Base-by-base conservation (phyloP, 169 alveolate species). In the Neospora caninum region DNA sequence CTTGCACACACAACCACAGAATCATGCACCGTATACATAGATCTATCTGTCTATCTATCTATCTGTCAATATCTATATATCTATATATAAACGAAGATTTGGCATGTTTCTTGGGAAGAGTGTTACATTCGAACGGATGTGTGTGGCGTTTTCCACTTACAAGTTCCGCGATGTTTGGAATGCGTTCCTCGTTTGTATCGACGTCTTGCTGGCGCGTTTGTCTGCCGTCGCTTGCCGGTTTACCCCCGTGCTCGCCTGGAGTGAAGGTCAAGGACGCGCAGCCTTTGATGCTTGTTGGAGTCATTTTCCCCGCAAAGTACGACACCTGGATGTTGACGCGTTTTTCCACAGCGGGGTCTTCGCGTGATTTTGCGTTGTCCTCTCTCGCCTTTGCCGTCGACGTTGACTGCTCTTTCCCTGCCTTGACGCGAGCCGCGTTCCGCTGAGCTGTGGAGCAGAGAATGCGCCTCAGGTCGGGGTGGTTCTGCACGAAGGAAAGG, bases 91-190 rank as follows among this genome's bases (percentile, higher is more conserved):
- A 10, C 31, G n/a, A 64, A 29, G 20, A 64, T 27, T 27, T 9
- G 31, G 73, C 7, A 27, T 4, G 20, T 64, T 7, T 9, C 16
- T 22, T 16, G 73, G 20, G 20, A 27, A 64, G 7, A 64, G 73
- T 29, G n/a, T 10, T 4, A 16, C 7, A 1, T 64, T 22, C 20
- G n/a, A 10, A 7, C n/a, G 18, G 7, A 53, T 64, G n/a, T 64
- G n/a, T 22, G n/a, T 64, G 16, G 20, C 16, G 31, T 1, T 64
- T 22, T 64, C 64, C 43, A 20, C 86, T 9, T 78, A 78, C 86
- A 25, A 78, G 86, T n/a, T 78, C 86, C 2, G 86, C 86, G 86
- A 78, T n/a, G 45, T 78, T 78, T 78, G 86, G 86, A 16, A 78
- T 78, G 20, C 42, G 22, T 2, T n/a, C 4, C 13, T 20, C 73